Base-by-base conservation (phyloP, 371 early-diverging fungal species). In the Mortierella sp. region DNA sequence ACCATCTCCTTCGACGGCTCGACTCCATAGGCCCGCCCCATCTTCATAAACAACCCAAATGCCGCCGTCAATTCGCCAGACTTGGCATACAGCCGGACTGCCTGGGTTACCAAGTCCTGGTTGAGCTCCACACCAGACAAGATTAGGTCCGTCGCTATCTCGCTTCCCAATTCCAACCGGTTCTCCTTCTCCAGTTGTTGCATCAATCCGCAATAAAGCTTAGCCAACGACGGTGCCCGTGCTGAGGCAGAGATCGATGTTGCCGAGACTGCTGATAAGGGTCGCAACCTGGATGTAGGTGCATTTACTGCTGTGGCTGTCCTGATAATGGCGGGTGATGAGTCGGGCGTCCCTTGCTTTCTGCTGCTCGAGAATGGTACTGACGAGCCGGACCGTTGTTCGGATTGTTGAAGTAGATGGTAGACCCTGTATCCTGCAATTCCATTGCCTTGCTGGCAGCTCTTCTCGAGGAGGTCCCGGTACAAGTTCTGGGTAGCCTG, bases 21-120 rank as follows among this genome's bases (percentile, higher is more conserved):
- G 34, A 79, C 71, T 1, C 63, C 53, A 40, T 74, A 79, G 31
- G 67, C 79, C 10, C 58, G 68, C 1, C 67, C 71, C 79, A 79
- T 79, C 70, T 74, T 79, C 53, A 64, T 73, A 47, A 73, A 79
- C 45, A 79, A 39, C 16, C 79, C 79, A 70, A 79, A 79, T 4
- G 79, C 79, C 0, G 79, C 69, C n/a, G 74, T 40, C 63, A 79
- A 37, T 39, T 79, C 79, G 43, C 74, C 79, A 2, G 74, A 66
- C 22, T 41, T 64, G 31, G 79, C 70, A 43, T 70, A 79, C 37
- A 70, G 44, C 22, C 66, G 45, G 26, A 79, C 66, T 0, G 79
- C 73, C 26, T 41, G 41, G 29, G 55, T 41, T 0, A 72, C 71
- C n/a, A 79, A 31, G 6, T 70, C 70, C 44, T 70, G 70, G 39